Base-by-base conservation (phyloP, 2,329 filamentous ascomycete species). In the Didymella pomorum region DNA sequence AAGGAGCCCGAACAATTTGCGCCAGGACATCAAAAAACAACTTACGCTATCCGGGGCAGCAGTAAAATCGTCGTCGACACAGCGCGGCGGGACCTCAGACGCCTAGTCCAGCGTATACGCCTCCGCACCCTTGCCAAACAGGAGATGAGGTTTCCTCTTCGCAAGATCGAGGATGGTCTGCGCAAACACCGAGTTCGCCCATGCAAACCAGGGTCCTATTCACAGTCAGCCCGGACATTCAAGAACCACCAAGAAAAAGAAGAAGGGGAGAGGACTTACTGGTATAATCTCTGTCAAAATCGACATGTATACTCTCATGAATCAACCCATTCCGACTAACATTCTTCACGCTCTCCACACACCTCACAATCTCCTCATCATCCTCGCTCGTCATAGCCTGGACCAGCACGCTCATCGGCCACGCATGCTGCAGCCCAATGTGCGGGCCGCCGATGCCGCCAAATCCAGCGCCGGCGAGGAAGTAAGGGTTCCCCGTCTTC, bases 101-200 rank as follows among this genome's bases (percentile, higher is more conserved):
- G 45, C 41, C 50, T 58, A 58, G 41, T 52, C 57, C 26, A 73
- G 56, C 4, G 60, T 59, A 49, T 71, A 76, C 18, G 72, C 47
- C 62, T 83, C 78, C 3, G 82, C 83, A 0, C 86, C 87, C 46
- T 85, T 78, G 14, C 87, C 89, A 75, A 97, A 97, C 37, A 98
- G 84, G 67, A 98, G 76, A 76, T 96, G 86, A 3, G 95, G 95
- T 77, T 96, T 97, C 74, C 94, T 82, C 77, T 89, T 89, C 1
- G 93, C 95, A 51, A 99, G 75, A 79, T 97, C 92, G 50, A 99
- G 80, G 44, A 99, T 92, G 0, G 93, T 96, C 76, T 92, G 89
- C 14, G 94, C 93, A 78, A 97, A 98, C 11, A 99, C 92, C 0
- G 92, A 95, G 68, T 99, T 99, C 11, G 95, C 95, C 95, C 93